A percentile compares a stretch with the other conserved stretches of the same genome.
Conservation (phyloP, 495 filamentous ascomycete species). For the Aspergillus ostianus region DNA sequence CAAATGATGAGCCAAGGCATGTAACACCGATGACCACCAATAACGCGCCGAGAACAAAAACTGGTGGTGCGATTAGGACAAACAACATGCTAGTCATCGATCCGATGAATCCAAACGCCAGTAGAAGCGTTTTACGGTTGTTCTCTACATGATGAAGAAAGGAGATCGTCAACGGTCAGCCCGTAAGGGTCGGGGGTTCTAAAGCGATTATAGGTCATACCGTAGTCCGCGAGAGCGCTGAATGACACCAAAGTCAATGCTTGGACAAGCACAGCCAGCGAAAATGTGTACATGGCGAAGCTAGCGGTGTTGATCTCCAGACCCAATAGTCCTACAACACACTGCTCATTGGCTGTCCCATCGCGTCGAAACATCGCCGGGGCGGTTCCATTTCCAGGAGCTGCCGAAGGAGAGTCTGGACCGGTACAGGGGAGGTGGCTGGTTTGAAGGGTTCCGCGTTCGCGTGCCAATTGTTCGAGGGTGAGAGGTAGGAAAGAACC, state of each 20-base stretch:
- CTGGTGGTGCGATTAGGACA: conserved; percentile 64
- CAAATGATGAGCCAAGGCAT: conserved; percentile 56
- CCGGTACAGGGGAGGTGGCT: conserved; percentile 42
- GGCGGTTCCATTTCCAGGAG: conserved; percentile 50
- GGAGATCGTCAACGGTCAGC: conserved; percentile 7
- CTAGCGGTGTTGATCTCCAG: conserved; percentile 49
- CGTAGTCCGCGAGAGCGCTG: conserved; percentile 53
- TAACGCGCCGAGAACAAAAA: conserved; percentile 73
- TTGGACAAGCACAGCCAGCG: conserved; percentile 52
- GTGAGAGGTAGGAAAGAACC: conserved; percentile 89
- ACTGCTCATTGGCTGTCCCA: conserved; percentile 33
- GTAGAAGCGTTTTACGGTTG: conserved; percentile 68
- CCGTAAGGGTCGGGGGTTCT: not conserved
- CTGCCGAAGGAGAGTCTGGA: conserved; percentile 16
- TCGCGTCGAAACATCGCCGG: conserved; percentile 52
- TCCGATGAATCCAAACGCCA: conserved; percentile 77
- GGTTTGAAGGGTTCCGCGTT: conserved; percentile 70
- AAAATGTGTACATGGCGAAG: conserved; percentile 57
- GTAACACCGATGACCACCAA: conserved; percentile 81
- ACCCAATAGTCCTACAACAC: conserved; percentile 45
- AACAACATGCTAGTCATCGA: conserved; percentile 80
- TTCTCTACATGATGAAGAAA: conserved; percentile 23
- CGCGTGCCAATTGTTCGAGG: conserved; percentile 81
- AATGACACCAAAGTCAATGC: conserved; percentile 52
- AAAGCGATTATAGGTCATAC: conserved; percentile 28